Base-by-base conservation (phyloP, 169 alveolate species). In the Blepharisma undulans region DNA sequence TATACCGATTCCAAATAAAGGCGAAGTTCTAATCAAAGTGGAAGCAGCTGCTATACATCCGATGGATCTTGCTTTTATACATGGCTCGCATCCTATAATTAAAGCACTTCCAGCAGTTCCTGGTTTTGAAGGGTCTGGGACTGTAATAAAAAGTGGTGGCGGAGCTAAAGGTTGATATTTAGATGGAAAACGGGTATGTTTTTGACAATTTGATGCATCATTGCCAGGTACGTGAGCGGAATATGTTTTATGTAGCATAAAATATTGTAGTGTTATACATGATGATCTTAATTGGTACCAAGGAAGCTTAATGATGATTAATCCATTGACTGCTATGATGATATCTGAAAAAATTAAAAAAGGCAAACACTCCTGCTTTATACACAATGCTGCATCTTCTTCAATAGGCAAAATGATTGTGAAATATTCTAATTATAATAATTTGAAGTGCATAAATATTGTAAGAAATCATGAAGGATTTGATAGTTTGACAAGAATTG, bases 51-150 rank as follows among this genome's bases (percentile, higher is more conserved):
- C 97, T 18, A 89, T 96, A 0, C 93, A 96, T 89, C 97, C 98
- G 4, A 76, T 92, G 79, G 98, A 96, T 89, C 59, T 89, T 21
- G 91, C 84, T 7, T 89, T 88, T 72, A 21, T 94, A 34, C 29
- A 76, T 66, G 97, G 97, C 33, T 25, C 72, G 0, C 92, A 95
- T 71, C 80, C 84, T 3, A 72, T 85, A 19, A 48, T 72, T 34
- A 90, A 88, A 36, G 27, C 60, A 19, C 91, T 78, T 30, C 98
- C 98, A 5, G 78, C 92, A 36, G 92, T 89, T 60, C 96, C 97
- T 10, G 98, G 98, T 8, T 94, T 96, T 92, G 98, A 96, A 94
- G 98, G 98, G 7, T 84, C 96, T 25, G 98, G 98, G 0, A 92
- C 94, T 18, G 97, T 96, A 7, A 92, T 96, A n/a, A 86, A 90